Evolutionary conservation across 352 stramenopile species (phyloP), one percentile per base, ranked within the genome.

Genomic region (Phytophthora meadii): DNA sequence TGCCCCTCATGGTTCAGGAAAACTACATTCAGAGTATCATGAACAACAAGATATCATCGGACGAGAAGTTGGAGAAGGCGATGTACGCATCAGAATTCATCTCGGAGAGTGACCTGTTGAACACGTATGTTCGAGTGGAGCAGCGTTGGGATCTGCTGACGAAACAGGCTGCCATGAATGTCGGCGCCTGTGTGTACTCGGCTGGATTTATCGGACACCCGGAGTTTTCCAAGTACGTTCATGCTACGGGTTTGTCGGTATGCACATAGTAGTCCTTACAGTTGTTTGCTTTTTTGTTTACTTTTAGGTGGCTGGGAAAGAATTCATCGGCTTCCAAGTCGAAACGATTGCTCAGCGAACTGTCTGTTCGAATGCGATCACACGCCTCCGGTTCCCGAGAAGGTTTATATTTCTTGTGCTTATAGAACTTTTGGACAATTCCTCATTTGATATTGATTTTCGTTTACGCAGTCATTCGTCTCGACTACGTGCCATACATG

Each of bases 81-180:
- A 79, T 95, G 61, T 63, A 94, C 15, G 96, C 97, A 3, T 95
- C 97, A 25, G 96, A 98, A 44, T 85, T 98, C 46, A 93, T 98
- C 36, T 87, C 84, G 19, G 86, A 96, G 48, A 95, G 89, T 71
- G 88, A 96, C 54, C 54, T 96, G 10, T 65, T 91, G 12, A 91
- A 81, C 66, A 83, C 79, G 28, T 93, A 92, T 55, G 83, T 94
- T 57, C 86, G 89, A 41, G 61, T 82, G 30, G 76, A 96, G 14
- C 88, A 97, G 81, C 96, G 98, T 48, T 99, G 98, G 97, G 89
- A 97, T 53, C 71, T 99, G 56, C 81, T 99, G 7, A 97, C 96
- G 1, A 93, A 92, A 24, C 81, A 97, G 55, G 95, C 96, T 4
- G 84, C 90, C 14, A 82, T 98, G 45, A 97, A 97, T 60, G 86